Evolutionary conservation across 2,329 filamentous ascomycete species (phyloP).

Genomic region (Beauveria pseudobassiana): DNA sequence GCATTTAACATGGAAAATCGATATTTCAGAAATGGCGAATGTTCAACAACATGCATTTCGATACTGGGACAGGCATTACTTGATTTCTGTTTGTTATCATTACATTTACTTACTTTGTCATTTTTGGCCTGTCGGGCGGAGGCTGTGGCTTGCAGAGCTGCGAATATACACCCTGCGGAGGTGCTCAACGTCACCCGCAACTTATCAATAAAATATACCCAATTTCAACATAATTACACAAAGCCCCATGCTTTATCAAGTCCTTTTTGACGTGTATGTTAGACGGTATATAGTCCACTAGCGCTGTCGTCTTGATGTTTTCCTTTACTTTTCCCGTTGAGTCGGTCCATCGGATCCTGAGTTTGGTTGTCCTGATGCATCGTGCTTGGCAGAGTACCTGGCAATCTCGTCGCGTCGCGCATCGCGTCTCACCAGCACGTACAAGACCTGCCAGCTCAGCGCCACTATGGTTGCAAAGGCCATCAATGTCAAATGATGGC

Average conservation of each 20-base stretch:
- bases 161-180: not conserved
- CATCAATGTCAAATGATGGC: not conserved
- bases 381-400: not conserved
- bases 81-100: conserved; percentile 3
- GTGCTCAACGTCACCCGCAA: conserved; percentile 10
- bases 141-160: not conserved
- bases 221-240: conserved; percentile 3
- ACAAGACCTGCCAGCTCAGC: not conserved
- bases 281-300: not conserved
- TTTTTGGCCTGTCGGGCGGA: not conserved
- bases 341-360: not conserved
- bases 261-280: too few relatives aligned
- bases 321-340: not conserved
- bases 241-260: too few relatives aligned
- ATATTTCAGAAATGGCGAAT: conserved; percentile 5
- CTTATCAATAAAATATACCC: conserved; percentile 5
- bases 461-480: not conserved
- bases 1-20: conserved; percentile 13
- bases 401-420: not conserved
- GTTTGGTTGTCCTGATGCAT: not conserved
- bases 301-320: not conserved
- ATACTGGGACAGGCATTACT: conserved; percentile 1
- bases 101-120: not conserved
- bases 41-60: conserved; percentile 13
- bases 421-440: not conserved